Base-by-base conservation (phyloP, 2,329 filamentous ascomycete species). In the Ophiostoma novo-ulmi region DNA sequence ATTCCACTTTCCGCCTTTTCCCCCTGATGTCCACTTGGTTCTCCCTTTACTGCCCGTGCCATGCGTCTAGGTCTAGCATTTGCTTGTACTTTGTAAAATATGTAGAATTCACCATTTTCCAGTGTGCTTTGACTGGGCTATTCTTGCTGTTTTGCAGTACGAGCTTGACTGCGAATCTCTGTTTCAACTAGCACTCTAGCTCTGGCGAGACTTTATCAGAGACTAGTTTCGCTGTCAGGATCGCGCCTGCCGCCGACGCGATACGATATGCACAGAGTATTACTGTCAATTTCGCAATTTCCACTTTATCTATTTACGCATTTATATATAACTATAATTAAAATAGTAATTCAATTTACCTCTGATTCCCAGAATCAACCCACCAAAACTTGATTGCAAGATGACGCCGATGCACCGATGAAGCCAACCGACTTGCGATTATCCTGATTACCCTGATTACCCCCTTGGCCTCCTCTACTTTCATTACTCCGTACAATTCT, bases 11-110 rank as follows among this genome's bases (percentile, higher is more conserved):
- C 52, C 11, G 10, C 11, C 52, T 17, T 48, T 48, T 13, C 20
- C 44, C 20, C 14, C 41, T 3, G 38, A 39, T 44, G 6, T 5
- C 44, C 44, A 48, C 44, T 48, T 48, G 44, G 52, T 31, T 1
- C 52, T 58, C 52, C 52, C 52, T 58, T 58, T 58, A 17, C 52
- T 58, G 52, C 52, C 52, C 52, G 52, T 58, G 52, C 52, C 52
- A 58, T 58, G 52, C 52, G 52, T 26, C 48, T 44, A 31, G 31
- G 52, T 26, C 48, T 14, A 39, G 38, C 10, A 39, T 39, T 39
- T 13, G 10, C 8, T 39, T 48, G 11, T 7, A 5, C 44, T 48
- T 48, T 48, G 5, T 48, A 14, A 5, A 10, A 10, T 17, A 22
- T 55, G 14, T 48, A n/a, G 44, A 48, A 48, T 48, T 44, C 41